These are phyloP conservation scores for Rhizoclosmatium globosum DNA, from an alignment of 192 early-diverging fungal genomes.

Conservation along the genomic window DNA sequence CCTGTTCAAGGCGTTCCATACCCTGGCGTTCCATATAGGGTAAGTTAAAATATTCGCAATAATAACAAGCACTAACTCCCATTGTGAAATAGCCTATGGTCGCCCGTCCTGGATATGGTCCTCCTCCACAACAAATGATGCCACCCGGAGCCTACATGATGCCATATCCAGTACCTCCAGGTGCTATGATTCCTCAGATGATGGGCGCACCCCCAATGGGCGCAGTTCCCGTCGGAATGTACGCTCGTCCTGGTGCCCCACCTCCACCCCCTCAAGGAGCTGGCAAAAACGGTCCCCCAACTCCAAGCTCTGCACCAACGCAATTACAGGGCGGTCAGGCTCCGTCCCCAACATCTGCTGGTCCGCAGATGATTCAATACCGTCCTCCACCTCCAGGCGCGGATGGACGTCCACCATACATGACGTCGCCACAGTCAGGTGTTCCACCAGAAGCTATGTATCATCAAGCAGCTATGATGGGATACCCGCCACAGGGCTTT, in stretches of 20 bases:
- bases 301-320: slow-evolving; percentile 4
- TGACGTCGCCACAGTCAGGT: neutral
- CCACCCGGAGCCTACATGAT: slow-evolving; percentile 36
- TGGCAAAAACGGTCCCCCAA: slow-evolving; percentile 24
- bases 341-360: neutral
- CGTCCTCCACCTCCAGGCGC: slow-evolving; percentile 6
- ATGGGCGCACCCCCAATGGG: slow-evolving; percentile 32
- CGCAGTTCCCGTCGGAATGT: neutral
- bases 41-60: neutral
- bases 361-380: neutral
- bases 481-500: slow-evolving; percentile 29
- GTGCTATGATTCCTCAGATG: slow-evolving; percentile 37
- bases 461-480: slow-evolving; percentile 25
- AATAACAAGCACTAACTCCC: neutral
- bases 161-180: slow-evolving; percentile 25
- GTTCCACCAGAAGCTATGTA: slow-evolving; percentile 5
- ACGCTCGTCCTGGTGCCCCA: slow-evolving; percentile 9
- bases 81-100: slow-evolving; percentile 21
- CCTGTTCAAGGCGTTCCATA: slow-evolving; percentile 22
- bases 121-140: slow-evolving; percentile 24
- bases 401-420: slow-evolving; percentile 13
- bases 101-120: slow-evolving; percentile 36
- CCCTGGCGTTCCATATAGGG: slow-evolving; percentile 22
- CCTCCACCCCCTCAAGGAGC: slow-evolving; percentile 1
- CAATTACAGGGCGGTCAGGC: slow-evolving; percentile 6